phyloP scores from a whole-genome alignment of 768 basidiomycete species.

The Butyriboletus loyo region DNA sequence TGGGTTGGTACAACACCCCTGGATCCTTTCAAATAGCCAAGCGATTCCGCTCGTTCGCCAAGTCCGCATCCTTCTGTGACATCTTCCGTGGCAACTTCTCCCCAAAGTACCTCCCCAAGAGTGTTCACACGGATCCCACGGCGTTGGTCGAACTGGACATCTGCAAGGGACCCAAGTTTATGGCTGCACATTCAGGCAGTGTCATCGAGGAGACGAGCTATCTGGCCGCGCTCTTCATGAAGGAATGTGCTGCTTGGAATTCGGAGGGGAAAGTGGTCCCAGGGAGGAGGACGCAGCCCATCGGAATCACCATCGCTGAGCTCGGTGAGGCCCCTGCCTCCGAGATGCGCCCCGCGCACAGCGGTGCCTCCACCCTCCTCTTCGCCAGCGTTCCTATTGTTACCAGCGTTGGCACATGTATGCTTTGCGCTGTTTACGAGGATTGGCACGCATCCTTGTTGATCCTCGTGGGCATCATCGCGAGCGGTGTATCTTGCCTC shows the following conservation, averaged over 20 bases:
- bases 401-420: conserved; percentile 20
- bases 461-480: conserved; percentile 29
- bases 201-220: conserved; percentile 42
- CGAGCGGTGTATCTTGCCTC: conserved; percentile 28
- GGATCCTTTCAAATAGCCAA: conserved; percentile 29
- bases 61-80: conserved; percentile 4
- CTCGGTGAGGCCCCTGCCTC: conserved; percentile 6
- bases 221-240: conserved; percentile 51
- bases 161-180: conserved; percentile 56
- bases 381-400: conserved; percentile 20
- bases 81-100: not conserved
- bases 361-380: not conserved
- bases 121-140: conserved; percentile 18
- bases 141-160: conserved; percentile 14
- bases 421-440: conserved; percentile 11
- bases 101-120: conserved; percentile 10
- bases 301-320: conserved; percentile 8
- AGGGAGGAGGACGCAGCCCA: conserved; percentile 7
- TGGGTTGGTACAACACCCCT: conserved; percentile 36
- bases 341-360: conserved; percentile 5
- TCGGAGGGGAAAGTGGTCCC: conserved; percentile 7
- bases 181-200: conserved; percentile 66
- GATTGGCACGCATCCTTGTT: conserved; percentile 29
- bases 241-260: conserved; percentile 11
- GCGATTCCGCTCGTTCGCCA: conserved; percentile 19